Evolutionary conservation across 495 filamentous ascomycete genomes (phyloP), one percentile per base, ranked within the genome.

Genomic region (Penicillium bovifimosum): DNA sequence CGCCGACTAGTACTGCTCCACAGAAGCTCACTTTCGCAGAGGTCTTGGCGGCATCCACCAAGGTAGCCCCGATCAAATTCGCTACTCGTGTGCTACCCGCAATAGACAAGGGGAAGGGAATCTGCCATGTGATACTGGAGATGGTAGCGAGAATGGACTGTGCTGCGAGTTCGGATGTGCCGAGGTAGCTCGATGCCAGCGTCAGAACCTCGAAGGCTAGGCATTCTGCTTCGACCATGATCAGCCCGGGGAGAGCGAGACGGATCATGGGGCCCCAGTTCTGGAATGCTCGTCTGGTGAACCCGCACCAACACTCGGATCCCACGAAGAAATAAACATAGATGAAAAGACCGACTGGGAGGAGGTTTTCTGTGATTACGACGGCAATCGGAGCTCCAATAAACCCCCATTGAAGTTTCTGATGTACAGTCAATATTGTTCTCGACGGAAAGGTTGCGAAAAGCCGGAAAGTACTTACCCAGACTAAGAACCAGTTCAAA

Each of bases 201-300:
- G 87, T 91, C 39, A 93, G 66, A 34, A 91, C 77, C 62, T 91
- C 88, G 58, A 93, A 91, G 14, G 88, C 88, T 5, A 95, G 78
- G 67, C 83, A 92, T 63, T 96, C 92, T 6, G 91, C 91, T 64
- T 93, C 85, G 1, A 97, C 86, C 89, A 96, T 96, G 36, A 95
- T 68, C 63, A 96, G 80, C 3, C 91, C 91, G 0, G 86, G 91
- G 14, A 96, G 66, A 0, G 91, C 89, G 13, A 96, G 84, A 45
- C 80, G 74, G 60, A 96, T 79, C 91, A 95, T 93, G 1, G 86
- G 87, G 5, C 81, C 79, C 91, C 91, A 96, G 66, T 95, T 95
- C 16, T 74, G 71, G 41, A 93, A 77, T 6, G 87, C 88, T 20
- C 76, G 71, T 44, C 63, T 70, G 1, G 83, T 84, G 52, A 95